A percentile compares a stretch with the other conserved stretches of the same genome.
Evolutionary conservation across 164 flowering plant species (phyloP).

Genomic region (Cinnamomum micranthum): DNA sequence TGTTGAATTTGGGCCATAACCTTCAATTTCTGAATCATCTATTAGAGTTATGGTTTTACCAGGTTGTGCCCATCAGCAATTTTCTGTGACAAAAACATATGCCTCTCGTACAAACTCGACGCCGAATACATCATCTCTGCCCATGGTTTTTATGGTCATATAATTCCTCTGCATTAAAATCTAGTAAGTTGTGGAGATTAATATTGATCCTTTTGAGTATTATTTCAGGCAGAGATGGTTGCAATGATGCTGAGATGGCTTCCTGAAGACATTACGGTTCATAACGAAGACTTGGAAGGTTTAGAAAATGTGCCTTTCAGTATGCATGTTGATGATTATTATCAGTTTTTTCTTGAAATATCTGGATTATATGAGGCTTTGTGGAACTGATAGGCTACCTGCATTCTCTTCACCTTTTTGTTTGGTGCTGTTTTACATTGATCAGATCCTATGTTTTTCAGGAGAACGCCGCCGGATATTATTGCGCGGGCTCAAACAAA

Average conservation of each 20-base stretch:
- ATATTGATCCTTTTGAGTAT: not conserved
- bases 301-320: not conserved
- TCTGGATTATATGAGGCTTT: not conserved
- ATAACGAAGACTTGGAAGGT: slow-evolving; percentile 99
- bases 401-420: slow-evolving; percentile 3
- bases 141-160: not conserved
- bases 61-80: not conserved
- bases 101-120: not conserved
- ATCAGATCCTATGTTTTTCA: slow-evolving; percentile 24
- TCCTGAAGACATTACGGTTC: slow-evolving; percentile 99
- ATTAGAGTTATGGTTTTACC: not conserved
- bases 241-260: slow-evolving; percentile 95
- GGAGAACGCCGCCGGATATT: slow-evolving; percentile 88
- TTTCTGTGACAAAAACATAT: not conserved
- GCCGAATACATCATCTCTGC: no score
- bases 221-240: slow-evolving; percentile 86
- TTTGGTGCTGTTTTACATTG: slow-evolving; percentile 8
- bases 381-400: not conserved
- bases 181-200: not conserved
- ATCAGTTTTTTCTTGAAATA: not conserved
- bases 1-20: not conserved
- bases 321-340: not conserved
- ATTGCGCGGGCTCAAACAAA: slow-evolving; percentile 80
- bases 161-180: not conserved
- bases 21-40: not conserved